Conservation (phyloP, 2,329 filamentous ascomycete genomes). For the Chaetomium globosum region DNA sequence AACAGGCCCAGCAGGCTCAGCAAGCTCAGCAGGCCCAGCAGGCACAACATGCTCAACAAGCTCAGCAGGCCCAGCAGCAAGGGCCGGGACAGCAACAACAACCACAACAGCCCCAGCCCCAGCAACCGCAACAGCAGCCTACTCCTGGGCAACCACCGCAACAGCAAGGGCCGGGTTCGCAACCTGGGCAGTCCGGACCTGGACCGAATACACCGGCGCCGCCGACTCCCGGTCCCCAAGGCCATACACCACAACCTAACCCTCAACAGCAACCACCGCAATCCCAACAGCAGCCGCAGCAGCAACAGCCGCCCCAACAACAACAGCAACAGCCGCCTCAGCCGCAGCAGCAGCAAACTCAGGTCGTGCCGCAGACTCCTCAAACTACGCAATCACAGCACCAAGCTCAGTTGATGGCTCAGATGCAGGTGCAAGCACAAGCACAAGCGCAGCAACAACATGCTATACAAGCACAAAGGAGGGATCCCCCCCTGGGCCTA, state of each 20-base stretch:
- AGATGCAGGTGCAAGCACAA: constrained; percentile 47
- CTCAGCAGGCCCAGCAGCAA: constrained; percentile 36
- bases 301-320: not conserved
- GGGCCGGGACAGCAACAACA: constrained; percentile 2
- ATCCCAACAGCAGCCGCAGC: not conserved
- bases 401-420: constrained; percentile 44
- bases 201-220: constrained; percentile 41
- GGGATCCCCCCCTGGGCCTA: constrained; percentile 46
- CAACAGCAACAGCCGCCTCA: not conserved
- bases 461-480: constrained; percentile 48
- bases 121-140: not conserved
- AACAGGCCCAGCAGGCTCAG: constrained; percentile 42
- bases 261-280: constrained; percentile 43
- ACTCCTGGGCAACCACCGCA: not conserved
- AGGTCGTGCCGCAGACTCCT: constrained; percentile 45
- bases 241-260: constrained; percentile 44
- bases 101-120: constrained; percentile 1
- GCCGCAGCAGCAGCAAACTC: constrained; percentile 41
- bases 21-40: constrained; percentile 26
- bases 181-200: constrained; percentile 21
- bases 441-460: constrained; percentile 43
- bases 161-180: constrained; percentile 40
- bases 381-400: constrained; percentile 48
- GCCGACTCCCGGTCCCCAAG: constrained; percentile 44
- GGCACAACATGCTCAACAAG: constrained; percentile 46